Evolutionary conservation across 495 filamentous ascomycete genomes (phyloP).

Genomic region (Xylaria bambusicola): DNA sequence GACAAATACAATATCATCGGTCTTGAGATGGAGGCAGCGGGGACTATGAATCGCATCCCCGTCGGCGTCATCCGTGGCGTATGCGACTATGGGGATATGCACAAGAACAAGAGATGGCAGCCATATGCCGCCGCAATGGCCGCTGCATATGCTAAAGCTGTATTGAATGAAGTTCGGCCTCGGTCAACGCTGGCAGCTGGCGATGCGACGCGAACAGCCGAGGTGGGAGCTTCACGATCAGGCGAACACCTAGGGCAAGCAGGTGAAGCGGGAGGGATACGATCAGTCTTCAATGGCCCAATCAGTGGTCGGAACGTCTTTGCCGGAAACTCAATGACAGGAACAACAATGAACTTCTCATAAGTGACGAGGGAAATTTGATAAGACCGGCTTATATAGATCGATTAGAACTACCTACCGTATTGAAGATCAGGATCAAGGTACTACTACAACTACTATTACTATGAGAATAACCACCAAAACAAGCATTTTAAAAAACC

Average conservation of each 20-base stretch:
- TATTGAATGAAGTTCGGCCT: slow-evolving; percentile 20
- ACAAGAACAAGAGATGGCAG: slow-evolving; percentile 45
- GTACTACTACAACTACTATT: too few relatives aligned
- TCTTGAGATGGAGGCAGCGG: slow-evolving; percentile 34
- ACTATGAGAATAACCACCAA: too few relatives aligned
- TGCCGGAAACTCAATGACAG: neutral
- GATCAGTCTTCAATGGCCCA: slow-evolving; percentile 2
- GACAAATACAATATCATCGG: slow-evolving; percentile 29
- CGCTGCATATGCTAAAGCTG: slow-evolving; percentile 43
- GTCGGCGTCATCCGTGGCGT: slow-evolving; percentile 42
- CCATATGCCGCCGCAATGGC: slow-evolving; percentile 41
- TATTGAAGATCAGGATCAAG: too few relatives aligned
- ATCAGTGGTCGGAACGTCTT: slow-evolving; percentile 2
- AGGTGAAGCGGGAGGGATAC: neutral
- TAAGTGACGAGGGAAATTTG: neutral
- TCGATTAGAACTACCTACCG: too few relatives aligned
- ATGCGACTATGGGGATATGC: slow-evolving; percentile 43
- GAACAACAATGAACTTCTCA: neutral
- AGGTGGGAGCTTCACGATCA: neutral
- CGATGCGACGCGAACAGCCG: neutral
- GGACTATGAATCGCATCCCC: slow-evolving; percentile 32
- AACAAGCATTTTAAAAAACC: too few relatives aligned
- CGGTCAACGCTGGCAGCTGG: neutral
- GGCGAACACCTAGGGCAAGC: neutral
- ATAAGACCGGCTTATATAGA: too few relatives aligned